Evolutionary conservation across 805 yeast species (phyloP), one percentile per base, ranked within the genome.

Genomic region (Pichia exigua): DNA sequence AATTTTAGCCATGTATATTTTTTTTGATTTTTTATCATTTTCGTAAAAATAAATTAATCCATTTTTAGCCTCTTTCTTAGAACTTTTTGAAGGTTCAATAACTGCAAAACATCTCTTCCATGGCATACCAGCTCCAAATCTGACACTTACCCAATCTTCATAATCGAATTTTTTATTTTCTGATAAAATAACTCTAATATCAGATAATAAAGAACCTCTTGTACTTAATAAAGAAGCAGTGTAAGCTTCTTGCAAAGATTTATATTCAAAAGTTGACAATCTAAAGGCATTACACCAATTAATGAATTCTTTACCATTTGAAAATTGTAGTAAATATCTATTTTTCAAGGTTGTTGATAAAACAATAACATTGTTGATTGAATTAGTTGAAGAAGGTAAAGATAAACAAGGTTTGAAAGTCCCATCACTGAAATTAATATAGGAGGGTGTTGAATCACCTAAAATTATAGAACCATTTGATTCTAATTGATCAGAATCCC

Each of bases 101-200:
- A 91, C 96, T 3, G 96, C 92, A 72, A 79, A 94, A 63, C 97
- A 92, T 53, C 95, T 77, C 63, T 84, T 87, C 97, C 97, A 94
- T 1, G 97, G 96, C 95, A 89, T 88, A 24, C 99, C 99, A 11
- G 94, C 79, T 20, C 99, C 98, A 67, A 92, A 94, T 57, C 98
- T 76, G 18, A 94, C 95, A 65, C 90, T 79, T 43, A 86, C 90
- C 97, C 97, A 92, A 61, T 91, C 97, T 66, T 88, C 96, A 63
- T 89, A 94, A 53, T 79, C 81, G 64, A 82, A 87, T 62, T 92
- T 84, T 20, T 94, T 84, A 46, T 26, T 47, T 57, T 87, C 96
- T 0, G 95, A 85, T 52, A 94, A 73, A 44, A 94, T 75, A 17
- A 92, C 85, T 54, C 87, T 79, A 55, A 94, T 90, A 63, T 95